A percentile compares a stretch with the other conserved stretches of the same genome.
These are phyloP conservation scores for Gypsophila paniculata DNA, from an alignment of 179 eudicot species.

Conservation along the genomic window DNA sequence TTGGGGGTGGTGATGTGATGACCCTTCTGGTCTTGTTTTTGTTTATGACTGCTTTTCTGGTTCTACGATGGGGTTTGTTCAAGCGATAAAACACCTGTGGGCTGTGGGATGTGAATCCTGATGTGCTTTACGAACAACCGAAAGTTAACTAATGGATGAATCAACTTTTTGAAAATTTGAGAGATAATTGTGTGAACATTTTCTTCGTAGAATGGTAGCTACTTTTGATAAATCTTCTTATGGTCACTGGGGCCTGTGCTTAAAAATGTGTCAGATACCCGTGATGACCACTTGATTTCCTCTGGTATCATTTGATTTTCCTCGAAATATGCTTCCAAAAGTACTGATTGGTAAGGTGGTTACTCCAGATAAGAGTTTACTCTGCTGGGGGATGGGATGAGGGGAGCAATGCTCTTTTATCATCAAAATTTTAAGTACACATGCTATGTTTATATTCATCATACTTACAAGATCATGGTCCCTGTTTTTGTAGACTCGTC, in stretches of 20 bases:
- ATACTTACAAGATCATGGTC: constrained; percentile 10
- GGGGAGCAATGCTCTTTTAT: too few species aligned
- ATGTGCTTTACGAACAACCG: background rate
- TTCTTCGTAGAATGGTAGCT: background rate
- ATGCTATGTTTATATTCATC: background rate
- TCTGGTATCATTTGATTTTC: background rate
- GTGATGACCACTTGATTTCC: background rate
- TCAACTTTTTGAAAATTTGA: background rate
- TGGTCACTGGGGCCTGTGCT: background rate
- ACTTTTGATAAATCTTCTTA: background rate
- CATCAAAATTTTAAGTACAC: background rate
- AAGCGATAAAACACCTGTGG: background rate
- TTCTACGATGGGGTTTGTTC: background rate
- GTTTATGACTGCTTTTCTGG: background rate
- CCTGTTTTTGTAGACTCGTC: constrained; percentile 41
- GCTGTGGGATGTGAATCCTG: background rate
- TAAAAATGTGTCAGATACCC: background rate
- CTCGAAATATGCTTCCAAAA: too few species aligned
- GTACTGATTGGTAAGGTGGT: too few species aligned
- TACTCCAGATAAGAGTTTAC: background rate
- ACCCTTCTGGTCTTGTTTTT: too few species aligned
- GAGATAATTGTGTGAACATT: background rate
- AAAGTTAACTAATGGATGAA: background rate
- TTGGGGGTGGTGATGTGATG: too few species aligned
- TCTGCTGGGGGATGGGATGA: too few species aligned